Evolutionary conservation across 345 rosid genomes (phyloP).

Genomic region (Gossypium thurberi): DNA sequence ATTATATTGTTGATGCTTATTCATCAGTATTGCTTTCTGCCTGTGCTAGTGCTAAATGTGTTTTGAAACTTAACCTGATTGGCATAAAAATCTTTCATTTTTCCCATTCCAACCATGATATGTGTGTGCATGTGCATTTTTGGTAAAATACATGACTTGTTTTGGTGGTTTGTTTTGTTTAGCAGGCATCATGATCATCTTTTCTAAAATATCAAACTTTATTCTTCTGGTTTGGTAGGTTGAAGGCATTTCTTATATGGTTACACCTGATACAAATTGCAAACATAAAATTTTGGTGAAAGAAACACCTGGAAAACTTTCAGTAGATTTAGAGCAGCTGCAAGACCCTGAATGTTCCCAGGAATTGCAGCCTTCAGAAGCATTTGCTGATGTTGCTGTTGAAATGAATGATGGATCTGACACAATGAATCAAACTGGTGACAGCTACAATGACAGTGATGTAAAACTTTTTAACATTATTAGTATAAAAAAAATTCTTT

Average conservation of each 20-base stretch:
- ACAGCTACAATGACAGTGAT: conserved; percentile 22
- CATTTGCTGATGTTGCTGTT: conserved; percentile 23
- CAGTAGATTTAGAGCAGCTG: conserved; percentile 11
- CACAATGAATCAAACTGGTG: conserved; percentile 18
- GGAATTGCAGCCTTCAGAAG: conserved; percentile 21
- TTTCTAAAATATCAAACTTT: conserved; percentile 12
- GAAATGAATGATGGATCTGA: conserved; percentile 25
- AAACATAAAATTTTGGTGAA: conserved; percentile 29
- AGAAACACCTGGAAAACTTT: conserved; percentile 15
- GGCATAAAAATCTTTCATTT: background rate
- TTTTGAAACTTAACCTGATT: background rate
- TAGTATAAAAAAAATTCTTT: background rate
- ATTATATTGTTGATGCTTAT: background rate
- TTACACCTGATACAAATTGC: conserved; percentile 32
- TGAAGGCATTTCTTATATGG: conserved; percentile 53
- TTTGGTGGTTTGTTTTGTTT: conserved; percentile 3
- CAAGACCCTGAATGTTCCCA: conserved; percentile 8
- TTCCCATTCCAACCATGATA: background rate
- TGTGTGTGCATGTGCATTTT: background rate
- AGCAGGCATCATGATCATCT: background rate
- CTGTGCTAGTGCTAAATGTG: background rate
- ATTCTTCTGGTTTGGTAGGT: conserved; percentile 44
- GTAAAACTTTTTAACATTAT: conserved; percentile 17
- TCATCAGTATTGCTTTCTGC: background rate
- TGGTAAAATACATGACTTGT: background rate